phyloP scores from a whole-genome alignment of 305 asterid genomes.

The Solanum hybrid region DNA sequence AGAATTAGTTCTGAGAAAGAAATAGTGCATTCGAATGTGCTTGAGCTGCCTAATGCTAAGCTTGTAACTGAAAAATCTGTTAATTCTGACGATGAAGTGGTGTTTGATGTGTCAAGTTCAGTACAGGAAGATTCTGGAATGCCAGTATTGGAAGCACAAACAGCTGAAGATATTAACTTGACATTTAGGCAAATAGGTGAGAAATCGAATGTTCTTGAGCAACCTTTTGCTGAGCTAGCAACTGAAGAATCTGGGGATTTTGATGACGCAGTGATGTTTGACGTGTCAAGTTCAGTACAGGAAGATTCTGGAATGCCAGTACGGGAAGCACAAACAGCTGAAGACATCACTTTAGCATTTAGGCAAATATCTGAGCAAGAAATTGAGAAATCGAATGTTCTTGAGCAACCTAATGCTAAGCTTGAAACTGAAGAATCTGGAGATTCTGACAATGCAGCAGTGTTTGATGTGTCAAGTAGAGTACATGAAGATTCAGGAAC shows the following conservation, averaged over 20 bases:
- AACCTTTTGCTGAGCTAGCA: conserved; percentile 11
- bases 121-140: conserved; percentile 1
- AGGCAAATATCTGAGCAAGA: neutral
- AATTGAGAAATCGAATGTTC: neutral
- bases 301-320: conserved; percentile 19
- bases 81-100: neutral
- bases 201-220: conserved; percentile 3
- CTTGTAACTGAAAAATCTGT: neutral
- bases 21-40: neutral
- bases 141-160: conserved; percentile 29
- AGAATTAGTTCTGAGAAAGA: neutral
- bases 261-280: neutral
- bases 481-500: neutral
- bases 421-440: conserved; percentile 12
- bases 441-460: neutral
- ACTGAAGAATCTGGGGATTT: conserved; percentile 12
- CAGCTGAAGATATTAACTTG: conserved; percentile 18
- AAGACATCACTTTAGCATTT: conserved; percentile 13
- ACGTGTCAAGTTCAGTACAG: neutral
- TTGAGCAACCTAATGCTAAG: conserved; percentile 18
- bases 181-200: neutral
- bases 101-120: conserved; percentile 9
- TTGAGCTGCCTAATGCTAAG: neutral
- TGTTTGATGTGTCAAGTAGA: neutral
- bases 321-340: conserved; percentile 24